These are phyloP conservation scores for Diaporthe sp. DNA, from an alignment of 2,329 filamentous ascomycete species.

Conservation along the genomic window DNA sequence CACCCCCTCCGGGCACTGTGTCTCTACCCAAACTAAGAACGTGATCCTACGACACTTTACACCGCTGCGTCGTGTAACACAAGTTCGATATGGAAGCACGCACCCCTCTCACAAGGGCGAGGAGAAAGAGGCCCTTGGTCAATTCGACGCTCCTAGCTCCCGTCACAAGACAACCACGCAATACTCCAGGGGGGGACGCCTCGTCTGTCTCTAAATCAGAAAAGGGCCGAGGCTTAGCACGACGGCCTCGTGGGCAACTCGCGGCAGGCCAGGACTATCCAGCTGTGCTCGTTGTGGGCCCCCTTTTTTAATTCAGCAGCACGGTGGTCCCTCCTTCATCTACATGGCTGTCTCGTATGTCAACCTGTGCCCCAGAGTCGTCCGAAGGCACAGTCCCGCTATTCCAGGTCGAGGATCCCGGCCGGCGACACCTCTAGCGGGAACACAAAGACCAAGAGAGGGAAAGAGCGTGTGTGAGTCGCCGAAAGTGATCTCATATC, in stretches of 20 bases:
- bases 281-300: background rate
- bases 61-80: background rate
- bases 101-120: background rate
- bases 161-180: slow-evolving; percentile 8
- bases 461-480: background rate
- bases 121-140: background rate
- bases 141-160: slow-evolving; percentile 7
- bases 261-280: slow-evolving; percentile 26
- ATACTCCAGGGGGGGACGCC: background rate
- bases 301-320: background rate
- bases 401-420: slow-evolving; percentile 21
- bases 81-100: background rate
- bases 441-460: background rate
- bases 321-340: slow-evolving; percentile 17
- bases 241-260: slow-evolving; percentile 16
- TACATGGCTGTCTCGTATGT: slow-evolving; percentile 11
- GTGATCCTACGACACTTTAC: background rate
- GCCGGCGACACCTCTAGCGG: background rate
- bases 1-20: background rate
- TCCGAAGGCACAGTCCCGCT: slow-evolving; percentile 20
- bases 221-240: background rate
- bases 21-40: background rate
- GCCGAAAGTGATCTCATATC: slow-evolving; percentile 4
- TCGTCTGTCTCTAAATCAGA: slow-evolving; percentile 1
- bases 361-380: slow-evolving; percentile 5